Conservation (phyloP, 768 basidiomycete genomes). For the Trametes sanguinea region DNA sequence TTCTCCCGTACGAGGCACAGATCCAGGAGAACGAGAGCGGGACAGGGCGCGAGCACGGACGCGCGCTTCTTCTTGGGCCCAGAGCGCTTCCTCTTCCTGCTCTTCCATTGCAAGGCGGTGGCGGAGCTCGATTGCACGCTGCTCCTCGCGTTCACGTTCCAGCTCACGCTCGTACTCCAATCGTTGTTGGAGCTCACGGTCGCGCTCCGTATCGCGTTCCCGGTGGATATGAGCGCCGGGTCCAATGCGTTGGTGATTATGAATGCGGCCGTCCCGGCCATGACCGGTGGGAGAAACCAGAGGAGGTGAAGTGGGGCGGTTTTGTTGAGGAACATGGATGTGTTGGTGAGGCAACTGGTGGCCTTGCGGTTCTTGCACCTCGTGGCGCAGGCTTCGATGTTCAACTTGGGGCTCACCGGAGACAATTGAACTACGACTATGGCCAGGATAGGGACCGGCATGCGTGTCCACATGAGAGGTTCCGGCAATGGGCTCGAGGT, state of each 20-base stretch:
- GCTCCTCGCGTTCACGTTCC: conserved; percentile 28
- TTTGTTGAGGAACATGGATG: conserved; percentile 30
- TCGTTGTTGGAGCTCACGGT: conserved; percentile 27
- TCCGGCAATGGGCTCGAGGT: conserved; percentile 26
- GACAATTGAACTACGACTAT: conserved; percentile 27
- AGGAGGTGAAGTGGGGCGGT: conserved; percentile 36
- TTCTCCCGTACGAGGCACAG: conserved; percentile 24
- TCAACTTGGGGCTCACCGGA: conserved; percentile 29
- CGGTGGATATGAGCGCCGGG: conserved; percentile 58
- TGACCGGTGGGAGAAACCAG: conserved; percentile 29
- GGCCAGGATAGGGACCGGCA: conserved; percentile 41
- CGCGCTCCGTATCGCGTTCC: conserved; percentile 46
- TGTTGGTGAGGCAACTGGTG: conserved; percentile 34
- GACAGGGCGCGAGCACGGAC: conserved; percentile 22
- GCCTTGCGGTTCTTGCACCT: conserved; percentile 43
- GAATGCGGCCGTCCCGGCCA: conserved; percentile 29
- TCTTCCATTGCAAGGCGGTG: conserved; percentile 25
- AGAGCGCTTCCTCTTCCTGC: conserved; percentile 25
- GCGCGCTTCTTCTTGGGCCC: conserved; percentile 20
- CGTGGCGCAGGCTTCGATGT: conserved; percentile 51
- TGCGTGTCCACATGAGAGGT: conserved; percentile 29
- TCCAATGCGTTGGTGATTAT: conserved; percentile 68
- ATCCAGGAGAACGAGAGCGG: conserved; percentile 29
- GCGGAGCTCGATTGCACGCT: conserved; percentile 24
- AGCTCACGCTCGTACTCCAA: conserved; percentile 29